Evolutionary conservation across 1,284 basidiomycete species (phyloP), one percentile per base, ranked within the genome.

Genomic region (Ganoderma multipileum): DNA sequence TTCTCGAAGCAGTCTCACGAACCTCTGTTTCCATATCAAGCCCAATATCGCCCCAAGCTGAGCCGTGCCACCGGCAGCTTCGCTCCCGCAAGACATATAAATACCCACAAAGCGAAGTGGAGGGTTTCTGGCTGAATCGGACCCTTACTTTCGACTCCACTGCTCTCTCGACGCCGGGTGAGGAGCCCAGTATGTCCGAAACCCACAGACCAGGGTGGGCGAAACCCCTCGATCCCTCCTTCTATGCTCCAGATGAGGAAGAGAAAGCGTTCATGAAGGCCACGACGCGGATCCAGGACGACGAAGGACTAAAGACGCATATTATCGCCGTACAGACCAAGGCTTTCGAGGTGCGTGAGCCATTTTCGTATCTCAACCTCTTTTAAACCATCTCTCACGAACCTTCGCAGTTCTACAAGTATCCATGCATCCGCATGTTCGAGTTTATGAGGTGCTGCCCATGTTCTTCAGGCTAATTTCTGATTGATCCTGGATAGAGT

Each of bases 371-470:
- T 11, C 23, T 39, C 26, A 23, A n/a, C 12, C 5, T 52, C 20
- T 11, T 11, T 38, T 36, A 23, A 36, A 20, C 11, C 23, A 5
- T 36, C 28, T 58, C 33, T 73, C 3, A 42, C 54, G 5, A 30
- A 50, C 9, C 18, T 5, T 7, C 26, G 4, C 38, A 74, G 73
- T 23, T 70, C 11, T 70, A 60, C 41, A 70, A 67, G 11, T 74
- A 74, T 38, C 62, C 63, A 3, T 72, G 73, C 54, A 74, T 74
- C 28, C 71, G 68, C n/a, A 50, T 66, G 7, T 72, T 74, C 61
- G 60, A 57, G 18, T 72, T 73, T 63, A 67, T 66, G n/a, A 65
- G 54, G 73, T 73, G 59, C 57, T 26, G 23, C 5, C 23, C 47
- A 14, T 4, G 11, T 28, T 52, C 11, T 26, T 12, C 47, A 14